Conservation (phyloP, 805 yeast genomes). For the Ogataea nitratoaversa region DNA sequence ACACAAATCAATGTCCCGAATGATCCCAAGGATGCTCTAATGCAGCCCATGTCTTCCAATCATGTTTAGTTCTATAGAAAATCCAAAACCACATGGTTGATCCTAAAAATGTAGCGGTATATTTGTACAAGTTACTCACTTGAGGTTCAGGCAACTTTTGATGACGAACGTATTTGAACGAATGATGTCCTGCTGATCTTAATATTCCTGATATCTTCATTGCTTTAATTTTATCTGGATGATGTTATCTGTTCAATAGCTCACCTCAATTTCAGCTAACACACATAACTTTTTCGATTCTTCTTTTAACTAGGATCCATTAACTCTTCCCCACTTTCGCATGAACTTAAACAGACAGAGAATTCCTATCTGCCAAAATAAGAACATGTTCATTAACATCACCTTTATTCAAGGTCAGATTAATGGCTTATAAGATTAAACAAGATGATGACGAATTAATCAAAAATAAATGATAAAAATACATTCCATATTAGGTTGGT, state of each 20-base stretch:
- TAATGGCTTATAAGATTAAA: too few relatives aligned
- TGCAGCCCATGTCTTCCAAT: conserved; percentile 58
- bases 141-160: conserved; percentile 66
- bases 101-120: conserved; percentile 65
- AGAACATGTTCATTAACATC: not conserved
- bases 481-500: too few relatives aligned
- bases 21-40: conserved; percentile 42
- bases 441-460: too few relatives aligned
- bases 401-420: too few relatives aligned
- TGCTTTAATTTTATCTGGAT: not conserved
- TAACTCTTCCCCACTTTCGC: not conserved
- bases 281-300: too few relatives aligned
- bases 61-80: conserved; percentile 74
- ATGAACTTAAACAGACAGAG: not conserved
- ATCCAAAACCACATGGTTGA: conserved; percentile 91
- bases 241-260: too few relatives aligned
- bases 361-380: not conserved
- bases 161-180: conserved; percentile 36
- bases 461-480: too few relatives aligned
- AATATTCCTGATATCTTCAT: conserved; percentile 1
- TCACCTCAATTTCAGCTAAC: too few relatives aligned
- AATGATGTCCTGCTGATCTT: conserved; percentile 11
- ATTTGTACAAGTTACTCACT: conserved; percentile 51
- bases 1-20: conserved; percentile 12
- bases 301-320: too few relatives aligned